Evolutionary conservation across 2,329 filamentous ascomycete species (phyloP).

Genomic region (Nemania sp.): DNA sequence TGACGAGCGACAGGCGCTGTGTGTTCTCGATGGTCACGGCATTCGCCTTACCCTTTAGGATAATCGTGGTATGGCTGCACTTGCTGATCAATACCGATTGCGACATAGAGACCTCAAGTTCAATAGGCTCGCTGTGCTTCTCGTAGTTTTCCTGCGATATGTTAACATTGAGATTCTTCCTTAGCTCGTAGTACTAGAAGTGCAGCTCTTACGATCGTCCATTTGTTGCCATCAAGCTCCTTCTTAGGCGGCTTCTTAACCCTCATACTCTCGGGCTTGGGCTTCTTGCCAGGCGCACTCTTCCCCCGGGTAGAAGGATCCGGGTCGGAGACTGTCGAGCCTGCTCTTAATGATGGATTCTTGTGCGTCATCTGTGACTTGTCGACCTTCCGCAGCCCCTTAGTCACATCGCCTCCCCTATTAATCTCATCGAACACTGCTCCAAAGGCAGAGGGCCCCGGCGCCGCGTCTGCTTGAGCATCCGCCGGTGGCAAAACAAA

Average conservation of each 20-base stretch:
- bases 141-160: conserved; percentile 85
- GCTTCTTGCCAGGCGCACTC: conserved; percentile 88
- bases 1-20: conserved; percentile 82
- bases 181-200: background rate
- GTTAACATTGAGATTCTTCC: conserved; percentile 26
- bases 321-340: conserved; percentile 74
- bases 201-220: conserved; percentile 74
- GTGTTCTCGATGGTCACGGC: conserved; percentile 97
- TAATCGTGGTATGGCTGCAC: conserved; percentile 90
- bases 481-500: conserved; percentile 77
- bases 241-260: conserved; percentile 84
- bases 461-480: conserved; percentile 62
- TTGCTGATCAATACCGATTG: conserved; percentile 93
- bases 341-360: conserved; percentile 86
- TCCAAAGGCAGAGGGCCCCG: conserved; percentile 72
- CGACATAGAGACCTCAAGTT: conserved; percentile 82
- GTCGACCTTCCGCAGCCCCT: conserved; percentile 91
- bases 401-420: conserved; percentile 87
- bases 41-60: conserved; percentile 93
- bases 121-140: conserved; percentile 76
- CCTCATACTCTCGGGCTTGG: conserved; percentile 87
- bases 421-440: conserved; percentile 95
- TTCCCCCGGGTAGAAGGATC: conserved; percentile 72
- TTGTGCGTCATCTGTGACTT: conserved; percentile 98
- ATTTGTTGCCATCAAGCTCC: conserved; percentile 89